Evolutionary conservation across 1,284 basidiomycete species (phyloP), one percentile per base, ranked within the genome.

Genomic region (Agaricales sp.): DNA sequence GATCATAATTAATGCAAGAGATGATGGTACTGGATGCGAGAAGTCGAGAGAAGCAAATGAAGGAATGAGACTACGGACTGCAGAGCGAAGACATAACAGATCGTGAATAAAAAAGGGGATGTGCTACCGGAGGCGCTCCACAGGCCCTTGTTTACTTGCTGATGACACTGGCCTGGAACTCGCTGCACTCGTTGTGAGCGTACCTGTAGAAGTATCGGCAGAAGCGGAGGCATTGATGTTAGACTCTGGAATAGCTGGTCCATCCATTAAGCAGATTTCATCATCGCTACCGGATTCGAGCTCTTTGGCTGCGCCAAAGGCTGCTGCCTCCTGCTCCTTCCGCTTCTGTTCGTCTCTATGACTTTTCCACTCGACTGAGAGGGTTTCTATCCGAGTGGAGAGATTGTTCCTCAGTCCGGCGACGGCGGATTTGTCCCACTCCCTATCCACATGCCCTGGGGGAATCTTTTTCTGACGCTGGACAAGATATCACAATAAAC

Each of bases 331-430:
- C 30, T 8, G 11, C n/a, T 63, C 59, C 50, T 61, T 64, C 46
- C 56, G 51, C 24, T 51, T 58, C 6, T 63, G 63, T 4, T 57
- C 57, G 46, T 62, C 59, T n/a, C n/a, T n/a, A n/a, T n/a, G n/a
- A n/a, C n/a, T n/a, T 55, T 66, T 66, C 71, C 71, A 74, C 19
- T 64, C 60, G 1, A 49, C 47, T 2, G 72, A 71, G 14, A 71
- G 57, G 12, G 53, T 25, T 6, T 53, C 49, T 24, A 74, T 71
- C 1, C 59, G 59, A 1, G 49, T 43, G 19, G 51, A 50, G 24
- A 73, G 57, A n/a, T 67, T 63, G 19, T 68, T 64, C 13, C 75
- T 65, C 58, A 71, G 64, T 0, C 55, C 54, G 13, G 56, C 62
- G 18, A 71, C 63, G 30, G 60, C 51, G 11, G 63, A 55, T 41